Evolutionary conservation across 2,329 filamentous ascomycete genomes (phyloP).

Genomic region (Penicillium sp.): DNA sequence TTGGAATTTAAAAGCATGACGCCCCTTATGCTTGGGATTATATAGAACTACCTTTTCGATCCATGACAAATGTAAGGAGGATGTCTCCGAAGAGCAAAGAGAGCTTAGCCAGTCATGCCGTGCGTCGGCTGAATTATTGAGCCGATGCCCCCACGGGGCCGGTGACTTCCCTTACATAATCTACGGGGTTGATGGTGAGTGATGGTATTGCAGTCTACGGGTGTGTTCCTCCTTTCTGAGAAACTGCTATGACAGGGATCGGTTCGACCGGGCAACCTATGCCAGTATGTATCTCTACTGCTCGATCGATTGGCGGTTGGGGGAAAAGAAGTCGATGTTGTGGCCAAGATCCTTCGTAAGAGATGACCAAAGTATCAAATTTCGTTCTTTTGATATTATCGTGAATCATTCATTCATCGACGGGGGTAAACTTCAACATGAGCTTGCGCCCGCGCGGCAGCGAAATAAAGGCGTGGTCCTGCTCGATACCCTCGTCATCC

Average conservation of each 20-base stretch:
- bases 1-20: background rate
- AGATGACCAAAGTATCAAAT: background rate
- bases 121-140: background rate
- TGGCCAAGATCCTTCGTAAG: too few species aligned
- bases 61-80: background rate
- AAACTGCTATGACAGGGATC: background rate
- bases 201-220: too few species aligned
- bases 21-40: background rate
- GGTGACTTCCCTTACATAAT: background rate
- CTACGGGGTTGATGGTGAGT: too few species aligned
- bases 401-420: constrained; percentile 1
- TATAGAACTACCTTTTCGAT: background rate
- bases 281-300: background rate
- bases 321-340: too few species aligned
- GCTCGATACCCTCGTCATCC: constrained; percentile 60
- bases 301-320: background rate
- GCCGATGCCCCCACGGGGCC: too few species aligned
- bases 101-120: too few species aligned
- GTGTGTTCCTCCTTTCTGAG: background rate
- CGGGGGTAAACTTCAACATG: constrained; percentile 24
- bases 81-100: background rate
- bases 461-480: constrained; percentile 55
- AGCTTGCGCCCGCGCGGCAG: constrained; percentile 31
- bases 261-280: too few species aligned
- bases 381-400: background rate